Conservation (phyloP, 768 basidiomycete genomes). For the Phanerodontia chrysosporium region DNA sequence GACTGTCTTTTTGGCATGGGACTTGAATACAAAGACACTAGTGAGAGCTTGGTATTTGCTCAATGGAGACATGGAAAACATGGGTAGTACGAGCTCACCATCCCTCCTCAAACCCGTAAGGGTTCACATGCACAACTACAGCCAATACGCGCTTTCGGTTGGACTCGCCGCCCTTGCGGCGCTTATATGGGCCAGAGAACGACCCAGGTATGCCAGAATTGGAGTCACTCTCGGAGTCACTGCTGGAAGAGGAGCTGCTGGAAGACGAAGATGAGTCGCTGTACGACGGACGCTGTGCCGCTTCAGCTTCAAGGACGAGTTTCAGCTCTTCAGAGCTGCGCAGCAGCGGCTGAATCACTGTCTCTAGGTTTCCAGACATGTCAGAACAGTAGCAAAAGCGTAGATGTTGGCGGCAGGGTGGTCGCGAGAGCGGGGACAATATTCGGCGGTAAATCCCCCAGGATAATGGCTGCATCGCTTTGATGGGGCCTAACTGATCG, state of each 20-base stretch:
- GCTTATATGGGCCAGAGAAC: neutral
- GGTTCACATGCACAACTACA: conserved; percentile 10
- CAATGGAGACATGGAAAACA: neutral
- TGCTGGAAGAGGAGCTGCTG: neutral
- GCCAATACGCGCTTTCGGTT: conserved; percentile 4
- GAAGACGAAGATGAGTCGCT: neutral
- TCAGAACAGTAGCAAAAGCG: neutral
- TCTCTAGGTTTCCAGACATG: neutral
- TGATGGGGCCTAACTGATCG: neutral
- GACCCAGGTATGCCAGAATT: neutral
- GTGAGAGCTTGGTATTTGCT: neutral
- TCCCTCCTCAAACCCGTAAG: conserved; percentile 14
- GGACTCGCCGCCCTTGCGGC: neutral
- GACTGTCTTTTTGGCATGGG: conserved; percentile 21
- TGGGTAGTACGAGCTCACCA: conserved; percentile 4
- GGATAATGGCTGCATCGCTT: neutral
- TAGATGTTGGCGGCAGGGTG: neutral
- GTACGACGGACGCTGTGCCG: neutral
- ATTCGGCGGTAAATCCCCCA: neutral
- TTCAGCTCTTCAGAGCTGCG: conserved; percentile 13
- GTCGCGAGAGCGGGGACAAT: neutral
- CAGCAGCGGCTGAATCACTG: neutral
- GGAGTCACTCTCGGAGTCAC: neutral
- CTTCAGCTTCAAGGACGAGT: conserved; percentile 4
- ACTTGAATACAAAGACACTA: conserved; percentile 48